phyloP scores from a whole-genome alignment of 257 asterid species.

The Fraxinus excelsior region DNA sequence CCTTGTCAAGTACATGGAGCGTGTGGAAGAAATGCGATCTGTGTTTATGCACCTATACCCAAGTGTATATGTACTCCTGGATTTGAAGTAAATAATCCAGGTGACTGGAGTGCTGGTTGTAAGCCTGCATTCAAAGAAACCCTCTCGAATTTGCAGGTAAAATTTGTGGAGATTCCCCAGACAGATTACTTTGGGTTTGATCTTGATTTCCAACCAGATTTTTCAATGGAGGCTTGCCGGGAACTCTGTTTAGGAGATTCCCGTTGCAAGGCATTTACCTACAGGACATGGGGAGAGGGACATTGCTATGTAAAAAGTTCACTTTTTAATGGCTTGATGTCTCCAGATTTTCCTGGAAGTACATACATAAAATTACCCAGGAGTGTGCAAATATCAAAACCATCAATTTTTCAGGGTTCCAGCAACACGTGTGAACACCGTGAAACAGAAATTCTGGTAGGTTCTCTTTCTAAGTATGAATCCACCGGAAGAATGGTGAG shows the following conservation, averaged over 20 bases:
- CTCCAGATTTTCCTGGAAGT: conserved; percentile 1
- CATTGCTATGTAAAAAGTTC: conserved; percentile 20
- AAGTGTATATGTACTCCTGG: conserved; percentile 42
- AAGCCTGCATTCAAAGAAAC: conserved; percentile 16
- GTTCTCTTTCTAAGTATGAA: background rate
- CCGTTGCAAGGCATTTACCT: conserved; percentile 6
- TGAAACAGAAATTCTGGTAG: background rate
- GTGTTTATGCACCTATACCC: conserved; percentile 21
- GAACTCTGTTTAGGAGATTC: background rate
- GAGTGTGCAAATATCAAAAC: background rate
- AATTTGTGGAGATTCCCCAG: conserved; percentile 17
- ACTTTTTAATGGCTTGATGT: background rate
- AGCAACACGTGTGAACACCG: background rate
- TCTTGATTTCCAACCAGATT: background rate
- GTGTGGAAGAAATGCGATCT: conserved; percentile 42
- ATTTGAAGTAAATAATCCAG: conserved; percentile 4
- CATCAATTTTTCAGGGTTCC: background rate
- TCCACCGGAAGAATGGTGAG: background rate
- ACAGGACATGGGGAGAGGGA: background rate
- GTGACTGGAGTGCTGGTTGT: conserved; percentile 35
- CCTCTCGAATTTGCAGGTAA: background rate
- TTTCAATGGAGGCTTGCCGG: background rate
- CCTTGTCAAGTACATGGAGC: conserved; percentile 32
- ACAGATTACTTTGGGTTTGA: conserved; percentile 40
- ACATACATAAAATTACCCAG: background rate